Evolutionary conservation across 495 filamentous ascomycete species (phyloP), one percentile per base, ranked within the genome.

Genomic region (Aspergillus campestris): DNA sequence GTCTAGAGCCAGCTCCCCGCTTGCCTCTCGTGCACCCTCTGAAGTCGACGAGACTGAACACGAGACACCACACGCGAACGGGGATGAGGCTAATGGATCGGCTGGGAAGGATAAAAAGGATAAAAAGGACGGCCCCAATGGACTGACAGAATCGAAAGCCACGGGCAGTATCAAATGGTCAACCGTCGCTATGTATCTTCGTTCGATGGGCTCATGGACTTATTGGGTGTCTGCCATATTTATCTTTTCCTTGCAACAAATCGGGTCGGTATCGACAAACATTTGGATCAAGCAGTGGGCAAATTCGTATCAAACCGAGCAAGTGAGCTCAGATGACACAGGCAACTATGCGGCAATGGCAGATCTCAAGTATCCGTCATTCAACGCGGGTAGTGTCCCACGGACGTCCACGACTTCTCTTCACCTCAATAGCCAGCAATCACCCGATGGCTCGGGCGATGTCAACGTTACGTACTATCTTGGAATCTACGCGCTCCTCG

Each of bases 251-350:
- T 65, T 82, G 37, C 87, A 95, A 58, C 91, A 97, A 59, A 53
- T 94, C 27, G 82, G 82, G 12, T 82, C 83, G 9, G 86, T 97
- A 10, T 85, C 84, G 8, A 89, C 86, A 12, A 94, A 86, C 52
- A 61, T 97, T 33, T 99, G 94, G 94, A 94, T 99, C 51, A 78
- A 87, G 52, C 73, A 91, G 55, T 99, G 94, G 94, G 79, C 81
- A 24, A 83, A 84, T 45, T 67, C 78, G 5, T 84, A 85, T 51
- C 57, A 61, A 28, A 58, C 57, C 15, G 51, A 65, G 10, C 48
- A 55, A 29, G 47, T 50, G 34, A 50, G 52, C 6, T 31, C 41
- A 3, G 49, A 59, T 33, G 55, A 62, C 50, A 49, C 47, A 13
- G 66, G 70, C 24, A 59, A 56, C 11, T 75, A 71, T 34, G 66